phyloP scores from a whole-genome alignment of 164 flowering plant species.

The Kalanchoe fedtschenkoi region DNA sequence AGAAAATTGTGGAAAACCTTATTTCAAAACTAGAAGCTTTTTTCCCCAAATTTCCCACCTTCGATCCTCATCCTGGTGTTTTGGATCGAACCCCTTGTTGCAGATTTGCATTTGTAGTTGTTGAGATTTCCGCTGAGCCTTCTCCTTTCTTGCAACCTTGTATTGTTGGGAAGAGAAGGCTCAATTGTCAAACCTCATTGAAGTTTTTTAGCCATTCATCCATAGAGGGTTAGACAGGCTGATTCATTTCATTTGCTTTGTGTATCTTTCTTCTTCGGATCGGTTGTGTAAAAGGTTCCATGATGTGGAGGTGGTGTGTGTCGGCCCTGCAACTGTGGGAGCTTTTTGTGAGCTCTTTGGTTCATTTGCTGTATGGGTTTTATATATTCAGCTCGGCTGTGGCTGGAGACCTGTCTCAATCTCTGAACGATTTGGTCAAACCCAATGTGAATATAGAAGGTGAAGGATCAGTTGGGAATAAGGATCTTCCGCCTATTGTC shows the following conservation, averaged over 20 bases:
- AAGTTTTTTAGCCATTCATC: not conserved
- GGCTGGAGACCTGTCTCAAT: slow-evolving; percentile 6
- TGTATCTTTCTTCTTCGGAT: too few relatives aligned
- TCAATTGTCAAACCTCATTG: not conserved
- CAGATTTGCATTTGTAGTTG: not conserved
- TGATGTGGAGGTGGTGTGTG: slow-evolving; percentile 4
- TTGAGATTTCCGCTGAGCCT: slow-evolving; percentile 2
- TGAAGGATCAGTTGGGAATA: slow-evolving; percentile 5
- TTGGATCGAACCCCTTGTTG: not conserved
- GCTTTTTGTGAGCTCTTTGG: slow-evolving; percentile 9
- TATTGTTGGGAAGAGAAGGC: slow-evolving; percentile 5
- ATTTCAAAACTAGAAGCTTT: not conserved
- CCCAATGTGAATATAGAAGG: not conserved
- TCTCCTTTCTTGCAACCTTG: slow-evolving; percentile 4
- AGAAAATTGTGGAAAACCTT: slow-evolving; percentile 7
- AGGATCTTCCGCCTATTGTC: slow-evolving; percentile 73
- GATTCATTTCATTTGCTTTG: not conserved
- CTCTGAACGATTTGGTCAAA: not conserved
- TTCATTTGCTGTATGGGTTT: slow-evolving; percentile 8
- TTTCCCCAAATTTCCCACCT: slow-evolving; percentile 4
- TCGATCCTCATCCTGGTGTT: not conserved
- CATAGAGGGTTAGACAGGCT: not conserved
- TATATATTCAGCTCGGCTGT: slow-evolving; percentile 8
- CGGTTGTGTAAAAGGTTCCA: not conserved
- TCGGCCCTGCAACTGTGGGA: slow-evolving; percentile 5